These are phyloP conservation scores for Solanum lycopersicoides DNA, from an alignment of 257 asterid species.

Conservation along the genomic window DNA sequence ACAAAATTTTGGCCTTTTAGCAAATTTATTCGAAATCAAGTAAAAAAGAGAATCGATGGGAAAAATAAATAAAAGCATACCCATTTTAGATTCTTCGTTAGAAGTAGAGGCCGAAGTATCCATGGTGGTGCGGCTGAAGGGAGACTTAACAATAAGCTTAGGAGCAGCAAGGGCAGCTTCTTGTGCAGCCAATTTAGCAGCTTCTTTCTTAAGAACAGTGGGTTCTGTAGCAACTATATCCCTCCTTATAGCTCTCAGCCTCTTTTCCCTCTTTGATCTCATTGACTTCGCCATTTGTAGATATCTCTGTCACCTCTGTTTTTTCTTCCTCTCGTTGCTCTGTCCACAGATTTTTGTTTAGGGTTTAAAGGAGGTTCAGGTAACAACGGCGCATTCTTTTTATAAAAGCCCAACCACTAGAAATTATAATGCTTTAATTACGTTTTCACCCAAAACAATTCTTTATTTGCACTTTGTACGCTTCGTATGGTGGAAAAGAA, in stretches of 20 bases:
- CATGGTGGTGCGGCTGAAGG: slow-evolving; percentile 5
- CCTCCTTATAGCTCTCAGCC: slow-evolving; percentile 79
- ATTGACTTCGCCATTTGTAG: slow-evolving; percentile 64
- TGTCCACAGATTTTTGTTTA: not conserved
- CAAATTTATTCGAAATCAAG: not conserved
- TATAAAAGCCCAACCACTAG: not conserved
- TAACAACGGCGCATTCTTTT: not conserved
- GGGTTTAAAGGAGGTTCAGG: not conserved
- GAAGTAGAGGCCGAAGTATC: slow-evolving; percentile 4
- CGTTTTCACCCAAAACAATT: not conserved
- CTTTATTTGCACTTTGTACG: not conserved
- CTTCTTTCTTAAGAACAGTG: slow-evolving; percentile 64
- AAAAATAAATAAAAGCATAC: not conserved
- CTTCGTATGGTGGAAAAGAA: not conserved
- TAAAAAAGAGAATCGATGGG: not conserved
- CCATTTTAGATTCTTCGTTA: slow-evolving; percentile 19
- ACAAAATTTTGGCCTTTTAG: not conserved
- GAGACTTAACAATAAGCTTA: slow-evolving; percentile 55
- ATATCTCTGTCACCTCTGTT: not conserved
- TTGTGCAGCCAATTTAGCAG: slow-evolving; percentile 69
- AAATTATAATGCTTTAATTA: not conserved
- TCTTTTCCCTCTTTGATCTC: slow-evolving; percentile 84
- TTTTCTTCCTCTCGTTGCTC: not conserved
- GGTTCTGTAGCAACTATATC: slow-evolving; percentile 57
- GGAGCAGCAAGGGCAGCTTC: slow-evolving; percentile 91